Base-by-base conservation (phyloP, 257 asterid species). In the Solanum chilense region DNA sequence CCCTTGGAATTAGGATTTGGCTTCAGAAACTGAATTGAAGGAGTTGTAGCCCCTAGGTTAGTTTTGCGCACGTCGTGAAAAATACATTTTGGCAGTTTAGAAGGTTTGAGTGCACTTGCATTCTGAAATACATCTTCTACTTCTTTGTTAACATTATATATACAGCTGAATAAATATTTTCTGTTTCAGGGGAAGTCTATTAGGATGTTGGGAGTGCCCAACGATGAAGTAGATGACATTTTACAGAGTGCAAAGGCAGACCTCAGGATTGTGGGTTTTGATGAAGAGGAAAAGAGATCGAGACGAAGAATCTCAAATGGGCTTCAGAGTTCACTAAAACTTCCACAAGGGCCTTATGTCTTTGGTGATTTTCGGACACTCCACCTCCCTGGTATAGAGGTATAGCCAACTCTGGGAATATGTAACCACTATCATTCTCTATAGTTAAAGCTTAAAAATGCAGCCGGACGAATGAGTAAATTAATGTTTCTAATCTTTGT, bases 141-240 rank as follows among this genome's bases (percentile, higher is more conserved):
- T 81, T 81, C 45, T 70, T 37, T 37, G 39, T 37, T 37, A 37
- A 37, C 39, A 37, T 37, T 37, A 37, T 37, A 37, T 37, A 37
- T 37, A 6, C 39, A 37, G 39, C 39, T 37, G 7, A 37, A 37
- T 6, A 37, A 37, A 37, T 37, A 37, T 37, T 35, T 66, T 89
- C 47, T 87, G 41, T 84, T 88, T 88, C 91, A 96, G 98, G 98
- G 93, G 47, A 95, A 92, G 87, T 88, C 98, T 84, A 89, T 96
- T 82, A 92, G 94, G 92, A 96, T 96, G 99, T 91, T 96, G 98
- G 99, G 99, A 87, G 98, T 95, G 23, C 94, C 92, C 68, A 91
- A 91, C 88, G 91, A 88, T 83, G 99, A 97, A 93, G 91, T 97
- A 52, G 97, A 95, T 89, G 98, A 97, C 88, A 91, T 95, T 87